Percentiles rank a stretch among this genome's conserved stretches.
Evolutionary conservation across 179 eudicot species (phyloP).

Genomic region (Spinacia oleracea): DNA sequence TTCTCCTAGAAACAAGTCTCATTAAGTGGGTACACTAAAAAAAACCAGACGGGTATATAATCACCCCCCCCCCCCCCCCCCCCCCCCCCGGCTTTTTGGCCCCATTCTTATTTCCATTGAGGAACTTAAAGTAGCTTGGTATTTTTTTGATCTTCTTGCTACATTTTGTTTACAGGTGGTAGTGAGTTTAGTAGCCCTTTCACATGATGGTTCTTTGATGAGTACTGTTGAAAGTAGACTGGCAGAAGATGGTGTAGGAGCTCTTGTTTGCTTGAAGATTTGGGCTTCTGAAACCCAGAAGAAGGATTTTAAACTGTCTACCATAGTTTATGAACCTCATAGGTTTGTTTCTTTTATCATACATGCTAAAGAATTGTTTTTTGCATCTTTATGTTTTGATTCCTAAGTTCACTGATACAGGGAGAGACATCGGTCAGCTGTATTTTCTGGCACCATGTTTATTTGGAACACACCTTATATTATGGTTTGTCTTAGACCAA

Average conservation of each 20-base stretch:
- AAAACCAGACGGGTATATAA: no score
- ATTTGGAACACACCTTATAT: not conserved
- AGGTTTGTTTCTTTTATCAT: constrained; percentile 46
- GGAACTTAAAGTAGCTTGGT: not conserved
- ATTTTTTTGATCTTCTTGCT: constrained; percentile 12
- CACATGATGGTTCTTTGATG: constrained; percentile 79
- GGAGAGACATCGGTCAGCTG: not conserved
- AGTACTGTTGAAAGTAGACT: constrained; percentile 81
- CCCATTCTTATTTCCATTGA: not conserved
- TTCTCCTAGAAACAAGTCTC: no score
- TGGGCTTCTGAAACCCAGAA: constrained; percentile 66
- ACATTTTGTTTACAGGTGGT: constrained; percentile 54
- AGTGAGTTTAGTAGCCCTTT: constrained; percentile 68
- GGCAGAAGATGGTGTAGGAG: constrained; percentile 93
- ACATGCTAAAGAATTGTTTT: constrained; percentile 5
- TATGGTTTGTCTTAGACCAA: not conserved
- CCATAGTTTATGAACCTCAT: constrained; percentile 94
- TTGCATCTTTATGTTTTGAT: not conserved
- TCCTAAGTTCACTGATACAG: not conserved
- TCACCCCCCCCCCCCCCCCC: no score
- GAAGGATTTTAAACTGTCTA: constrained; percentile 72
- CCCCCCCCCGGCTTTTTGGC: not conserved
- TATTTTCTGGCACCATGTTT: not conserved
- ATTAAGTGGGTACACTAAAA: no score
- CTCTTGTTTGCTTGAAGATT: constrained; percentile 77